Conservation (phyloP, 2,329 filamentous ascomycete genomes). For the Diaporthe ampelina region DNA sequence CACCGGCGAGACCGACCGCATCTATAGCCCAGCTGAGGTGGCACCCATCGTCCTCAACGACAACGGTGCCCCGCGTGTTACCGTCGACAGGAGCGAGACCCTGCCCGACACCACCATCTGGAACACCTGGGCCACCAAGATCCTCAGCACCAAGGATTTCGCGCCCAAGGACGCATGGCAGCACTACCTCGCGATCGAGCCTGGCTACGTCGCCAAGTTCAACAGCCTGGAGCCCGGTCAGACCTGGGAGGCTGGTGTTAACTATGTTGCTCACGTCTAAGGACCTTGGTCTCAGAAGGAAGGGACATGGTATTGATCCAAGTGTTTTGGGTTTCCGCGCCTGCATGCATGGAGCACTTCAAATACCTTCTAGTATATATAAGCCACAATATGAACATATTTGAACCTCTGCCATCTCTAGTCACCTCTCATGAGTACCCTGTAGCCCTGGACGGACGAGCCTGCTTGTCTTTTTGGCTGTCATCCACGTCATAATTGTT, state of each 20-base stretch:
- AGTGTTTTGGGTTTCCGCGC: neutral
- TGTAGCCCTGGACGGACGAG: too few relatives aligned
- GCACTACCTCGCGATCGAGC: conserved; percentile 32
- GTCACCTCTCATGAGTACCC: too few relatives aligned
- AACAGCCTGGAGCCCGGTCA: conserved; percentile 20
- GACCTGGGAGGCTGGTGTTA: conserved; percentile 26
- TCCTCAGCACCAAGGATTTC: conserved; percentile 5
- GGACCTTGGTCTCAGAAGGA: too few relatives aligned
- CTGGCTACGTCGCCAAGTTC: conserved; percentile 11
- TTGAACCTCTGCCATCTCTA: neutral
- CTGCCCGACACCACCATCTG: conserved; percentile 32
- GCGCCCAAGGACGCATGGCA: conserved; percentile 35
- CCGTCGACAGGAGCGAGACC: conserved; percentile 9
- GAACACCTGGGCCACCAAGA: conserved; percentile 35
- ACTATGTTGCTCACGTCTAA: conserved; percentile 28
- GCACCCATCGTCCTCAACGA: conserved; percentile 27
- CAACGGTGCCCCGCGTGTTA: conserved; percentile 1
- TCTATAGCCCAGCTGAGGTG: conserved; percentile 25
- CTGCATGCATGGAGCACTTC: neutral
- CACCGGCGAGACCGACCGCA: conserved; percentile 32
- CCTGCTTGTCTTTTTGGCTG: too few relatives aligned
- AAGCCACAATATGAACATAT: neutral
- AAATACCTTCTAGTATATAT: neutral
- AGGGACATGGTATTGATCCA: too few relatives aligned
- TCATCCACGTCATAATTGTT: too few relatives aligned